Conservation (phyloP, 371 early-diverging fungal species). For the Rhizomucor pusillus region DNA sequence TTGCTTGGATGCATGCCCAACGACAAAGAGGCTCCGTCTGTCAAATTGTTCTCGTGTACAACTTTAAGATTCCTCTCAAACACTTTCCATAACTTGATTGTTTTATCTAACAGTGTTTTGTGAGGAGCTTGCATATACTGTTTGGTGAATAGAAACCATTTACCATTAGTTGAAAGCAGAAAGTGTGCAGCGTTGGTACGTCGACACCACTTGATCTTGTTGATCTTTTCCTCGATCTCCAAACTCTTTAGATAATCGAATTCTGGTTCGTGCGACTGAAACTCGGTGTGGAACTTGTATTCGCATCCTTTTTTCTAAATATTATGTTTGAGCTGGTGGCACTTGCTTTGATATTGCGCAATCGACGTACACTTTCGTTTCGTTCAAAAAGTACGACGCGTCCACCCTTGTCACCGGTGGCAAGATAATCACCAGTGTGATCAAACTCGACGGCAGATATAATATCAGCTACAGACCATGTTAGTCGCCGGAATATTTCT, state of each 20-base stretch:
- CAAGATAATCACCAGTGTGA: constrained; percentile 87
- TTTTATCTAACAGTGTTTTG: constrained; percentile 65
- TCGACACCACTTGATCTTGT: constrained; percentile 89
- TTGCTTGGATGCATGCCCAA: constrained; percentile 20
- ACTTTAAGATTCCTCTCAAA: constrained; percentile 84
- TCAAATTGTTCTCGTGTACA: constrained; percentile 76
- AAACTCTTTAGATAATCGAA: constrained; percentile 96
- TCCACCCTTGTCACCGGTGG: constrained; percentile 92
- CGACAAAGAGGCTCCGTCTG: constrained; percentile 24
- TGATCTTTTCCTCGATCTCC: constrained; percentile 96
- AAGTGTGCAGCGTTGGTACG: constrained; percentile 86
- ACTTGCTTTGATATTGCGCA: neutral
- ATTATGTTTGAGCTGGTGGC: neutral
- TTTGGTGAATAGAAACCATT: neutral
- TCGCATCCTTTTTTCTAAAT: constrained; percentile 88
- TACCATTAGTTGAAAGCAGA: constrained; percentile 91
- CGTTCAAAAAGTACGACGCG: constrained; percentile 90
- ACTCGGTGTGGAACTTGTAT: constrained; percentile 92
- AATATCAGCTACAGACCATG: constrained; percentile 73
- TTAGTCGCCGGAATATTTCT: neutral
- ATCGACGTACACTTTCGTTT: constrained; percentile 73
- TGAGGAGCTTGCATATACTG: neutral
- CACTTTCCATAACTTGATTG: constrained; percentile 93
- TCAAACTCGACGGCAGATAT: constrained; percentile 97
- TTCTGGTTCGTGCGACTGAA: constrained; percentile 94